These are phyloP conservation scores for Arthrobotrys sphaeroides DNA, from an alignment of 2,329 filamentous ascomycete species.

Conservation along the genomic window DNA sequence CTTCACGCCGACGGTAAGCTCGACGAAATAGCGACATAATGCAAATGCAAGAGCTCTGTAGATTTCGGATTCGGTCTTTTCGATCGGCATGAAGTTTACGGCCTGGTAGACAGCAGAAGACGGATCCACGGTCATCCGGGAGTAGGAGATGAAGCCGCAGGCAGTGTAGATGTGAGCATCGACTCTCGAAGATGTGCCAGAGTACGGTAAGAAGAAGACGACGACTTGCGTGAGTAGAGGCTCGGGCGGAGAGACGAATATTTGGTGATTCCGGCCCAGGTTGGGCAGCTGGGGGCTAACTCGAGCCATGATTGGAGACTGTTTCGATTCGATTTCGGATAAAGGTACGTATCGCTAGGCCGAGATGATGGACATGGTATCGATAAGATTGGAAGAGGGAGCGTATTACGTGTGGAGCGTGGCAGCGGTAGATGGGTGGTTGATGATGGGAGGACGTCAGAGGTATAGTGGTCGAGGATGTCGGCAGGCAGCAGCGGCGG, in stretches of 20 bases:
- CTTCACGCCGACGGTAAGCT: constrained; percentile 81
- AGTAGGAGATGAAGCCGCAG: constrained; percentile 87
- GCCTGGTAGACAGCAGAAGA: constrained; percentile 90
- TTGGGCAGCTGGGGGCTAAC: constrained; percentile 57
- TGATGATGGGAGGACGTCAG: background rate
- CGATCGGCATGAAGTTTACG: constrained; percentile 86
- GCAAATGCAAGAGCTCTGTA: constrained; percentile 91
- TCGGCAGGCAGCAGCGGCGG: background rate
- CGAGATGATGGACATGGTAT: constrained; percentile 12
- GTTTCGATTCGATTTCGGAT: background rate
- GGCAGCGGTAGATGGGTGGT: background rate
- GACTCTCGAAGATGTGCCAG: constrained; percentile 90
- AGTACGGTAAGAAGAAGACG: constrained; percentile 90
- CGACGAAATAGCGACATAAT: constrained; percentile 90
- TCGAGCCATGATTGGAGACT: constrained; percentile 54
- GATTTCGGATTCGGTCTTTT: constrained; percentile 87
- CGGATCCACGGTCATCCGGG: constrained; percentile 89
- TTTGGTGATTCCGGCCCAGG: constrained; percentile 67
- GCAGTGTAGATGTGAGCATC: constrained; percentile 92
- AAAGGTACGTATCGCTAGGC: background rate
- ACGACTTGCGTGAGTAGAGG: constrained; percentile 82
- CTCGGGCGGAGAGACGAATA: constrained; percentile 89
- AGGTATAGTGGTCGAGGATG: background rate
- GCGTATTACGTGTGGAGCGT: background rate
- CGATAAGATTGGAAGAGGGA: background rate